Percentiles rank a stretch among this genome's conserved stretches.
These are phyloP conservation scores for Anethum foeniculum DNA, from an alignment of 140 eudicot genomes.

Conservation along the genomic window DNA sequence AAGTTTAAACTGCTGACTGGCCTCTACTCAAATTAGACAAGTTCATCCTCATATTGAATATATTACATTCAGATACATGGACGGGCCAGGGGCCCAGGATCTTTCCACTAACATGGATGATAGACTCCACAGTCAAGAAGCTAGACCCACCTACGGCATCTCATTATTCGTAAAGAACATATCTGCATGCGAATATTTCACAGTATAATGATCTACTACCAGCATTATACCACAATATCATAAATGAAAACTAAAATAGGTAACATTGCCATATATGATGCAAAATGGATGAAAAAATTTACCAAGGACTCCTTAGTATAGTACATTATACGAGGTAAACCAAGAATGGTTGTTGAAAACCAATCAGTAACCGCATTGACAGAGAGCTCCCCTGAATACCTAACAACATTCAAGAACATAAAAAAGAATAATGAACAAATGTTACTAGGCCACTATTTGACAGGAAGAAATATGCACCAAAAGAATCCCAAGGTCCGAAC, in stretches of 20 bases:
- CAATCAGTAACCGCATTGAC: slow-evolving; percentile 91
- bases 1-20: background rate
- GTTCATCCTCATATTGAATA: background rate
- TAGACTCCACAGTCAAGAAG: background rate
- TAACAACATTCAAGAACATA: slow-evolving; percentile 15
- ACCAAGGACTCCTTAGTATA: slow-evolving; percentile 88
- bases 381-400: slow-evolving; percentile 86
- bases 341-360: slow-evolving; percentile 66
- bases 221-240: background rate
- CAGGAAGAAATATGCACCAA: background rate
- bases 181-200: background rate
- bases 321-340: slow-evolving; percentile 80
- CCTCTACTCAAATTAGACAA: background rate
- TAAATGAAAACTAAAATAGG: background rate
- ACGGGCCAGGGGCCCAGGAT: background rate
- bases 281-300: slow-evolving; percentile 14
- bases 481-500: background rate
- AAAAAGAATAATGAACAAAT: background rate
- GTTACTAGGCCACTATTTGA: background rate
- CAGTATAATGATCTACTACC: background rate
- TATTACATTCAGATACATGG: background rate
- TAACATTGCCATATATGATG: background rate
- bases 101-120: background rate
- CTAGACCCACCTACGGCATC: background rate
- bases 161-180: background rate